A percentile compares a stretch with the other conserved stretches of the same genome.
Conservation (phyloP, 2,329 filamentous ascomycete genomes). For the Trichoderma citrinoviride region DNA sequence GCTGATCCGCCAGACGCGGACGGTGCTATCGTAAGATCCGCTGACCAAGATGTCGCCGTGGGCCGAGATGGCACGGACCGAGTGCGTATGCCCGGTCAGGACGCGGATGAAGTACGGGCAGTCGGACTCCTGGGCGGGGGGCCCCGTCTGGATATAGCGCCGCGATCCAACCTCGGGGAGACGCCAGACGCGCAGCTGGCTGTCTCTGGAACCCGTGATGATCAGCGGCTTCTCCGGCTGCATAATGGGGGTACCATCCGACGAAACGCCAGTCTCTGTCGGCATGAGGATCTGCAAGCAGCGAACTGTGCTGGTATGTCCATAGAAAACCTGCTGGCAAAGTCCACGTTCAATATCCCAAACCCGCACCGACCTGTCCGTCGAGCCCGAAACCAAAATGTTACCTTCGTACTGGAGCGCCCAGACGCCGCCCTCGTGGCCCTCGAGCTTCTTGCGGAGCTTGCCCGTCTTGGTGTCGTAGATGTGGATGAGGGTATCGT, state of each 20-base stretch:
- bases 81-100: constrained; percentile 83
- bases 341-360: constrained; percentile 95
- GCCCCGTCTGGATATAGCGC: constrained; percentile 74
- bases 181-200: constrained; percentile 90
- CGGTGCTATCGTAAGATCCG: constrained; percentile 92
- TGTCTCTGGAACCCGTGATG: constrained; percentile 95
- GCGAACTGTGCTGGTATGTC: constrained; percentile 94
- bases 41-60: constrained; percentile 95
- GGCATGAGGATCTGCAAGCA: constrained; percentile 94
- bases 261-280: constrained; percentile 67
- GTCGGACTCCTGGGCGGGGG: constrained; percentile 70
- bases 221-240: constrained; percentile 94
- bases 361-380: constrained; percentile 95
- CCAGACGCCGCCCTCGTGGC: constrained; percentile 97
- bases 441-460: constrained; percentile 76
- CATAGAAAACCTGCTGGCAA: constrained; percentile 94
- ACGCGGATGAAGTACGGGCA: constrained; percentile 94
- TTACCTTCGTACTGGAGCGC: constrained; percentile 95
- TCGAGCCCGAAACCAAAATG: constrained; percentile 90
- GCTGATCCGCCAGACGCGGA: constrained; percentile 96
- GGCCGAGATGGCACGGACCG: constrained; percentile 91
- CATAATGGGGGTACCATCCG: constrained; percentile 74
- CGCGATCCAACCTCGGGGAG: constrained; percentile 77
- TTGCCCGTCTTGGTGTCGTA: constrained; percentile 96
- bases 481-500: constrained; percentile 96